These are phyloP conservation scores for Phytophthora megakarya DNA, from an alignment of 352 stramenopile species.

Conservation along the genomic window DNA sequence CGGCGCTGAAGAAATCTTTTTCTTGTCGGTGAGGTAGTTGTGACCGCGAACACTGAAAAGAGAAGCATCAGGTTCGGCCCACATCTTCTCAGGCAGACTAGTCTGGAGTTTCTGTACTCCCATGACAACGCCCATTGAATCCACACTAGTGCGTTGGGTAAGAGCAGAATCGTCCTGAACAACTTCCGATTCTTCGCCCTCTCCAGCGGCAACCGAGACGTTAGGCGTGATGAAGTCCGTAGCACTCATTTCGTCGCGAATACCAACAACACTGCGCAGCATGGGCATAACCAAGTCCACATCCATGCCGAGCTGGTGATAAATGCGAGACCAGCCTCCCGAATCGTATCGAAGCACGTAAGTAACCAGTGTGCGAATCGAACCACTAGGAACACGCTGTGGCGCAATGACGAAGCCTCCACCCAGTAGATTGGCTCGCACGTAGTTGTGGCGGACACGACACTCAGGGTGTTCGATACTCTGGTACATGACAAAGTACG, in stretches of 20 bases:
- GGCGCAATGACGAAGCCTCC: constrained; percentile 87
- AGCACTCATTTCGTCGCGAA: constrained; percentile 85
- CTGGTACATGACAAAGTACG: constrained; percentile 92
- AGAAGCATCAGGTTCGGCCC: constrained; percentile 79
- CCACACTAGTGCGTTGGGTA: constrained; percentile 51
- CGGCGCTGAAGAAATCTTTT: constrained; percentile 79
- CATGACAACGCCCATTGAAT: constrained; percentile 63
- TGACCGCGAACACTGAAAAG: constrained; percentile 83
- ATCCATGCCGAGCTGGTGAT: constrained; percentile 90
- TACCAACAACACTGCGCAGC: constrained; percentile 83
- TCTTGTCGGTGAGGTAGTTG: constrained; percentile 91
- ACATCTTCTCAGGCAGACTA: constrained; percentile 82
- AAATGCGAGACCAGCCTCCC: constrained; percentile 79
- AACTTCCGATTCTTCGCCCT: constrained; percentile 18
- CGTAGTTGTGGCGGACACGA: constrained; percentile 86
- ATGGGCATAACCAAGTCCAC: constrained; percentile 87
- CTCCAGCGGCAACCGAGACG: constrained; percentile 56
- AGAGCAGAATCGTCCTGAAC: constrained; percentile 22
- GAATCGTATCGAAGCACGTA: constrained; percentile 87
- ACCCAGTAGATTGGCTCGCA: constrained; percentile 78
- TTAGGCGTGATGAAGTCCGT: constrained; percentile 88
- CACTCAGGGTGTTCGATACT: constrained; percentile 87
- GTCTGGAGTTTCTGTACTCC: constrained; percentile 75
- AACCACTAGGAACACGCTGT: constrained; percentile 76
- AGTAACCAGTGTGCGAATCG: constrained; percentile 81